These are phyloP conservation scores for Lactifluus pinguis DNA, from an alignment of 768 basidiomycete species.

Conservation along the genomic window DNA sequence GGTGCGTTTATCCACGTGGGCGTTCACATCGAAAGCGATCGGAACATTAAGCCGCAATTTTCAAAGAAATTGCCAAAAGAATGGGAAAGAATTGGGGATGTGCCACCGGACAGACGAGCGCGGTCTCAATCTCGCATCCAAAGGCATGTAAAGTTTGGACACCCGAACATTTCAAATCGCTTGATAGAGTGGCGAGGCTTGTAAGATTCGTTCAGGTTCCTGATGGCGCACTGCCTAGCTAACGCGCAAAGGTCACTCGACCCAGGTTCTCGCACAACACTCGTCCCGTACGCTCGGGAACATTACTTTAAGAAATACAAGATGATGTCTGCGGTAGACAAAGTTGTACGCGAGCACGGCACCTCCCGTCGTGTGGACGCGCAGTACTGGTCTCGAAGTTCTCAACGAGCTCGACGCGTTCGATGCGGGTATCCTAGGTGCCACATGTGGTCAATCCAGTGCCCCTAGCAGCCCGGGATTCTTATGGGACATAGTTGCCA, in stretches of 20 bases:
- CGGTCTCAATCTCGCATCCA: no score
- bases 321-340: slow-evolving; percentile 77
- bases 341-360: slow-evolving; percentile 71
- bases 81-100: no score
- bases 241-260: neutral
- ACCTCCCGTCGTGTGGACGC: slow-evolving; percentile 72
- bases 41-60: no score
- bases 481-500: slow-evolving; percentile 27
- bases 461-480: slow-evolving; percentile 9
- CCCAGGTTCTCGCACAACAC: slow-evolving; percentile 63
- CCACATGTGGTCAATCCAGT: slow-evolving; percentile 44
- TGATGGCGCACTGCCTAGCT: no score
- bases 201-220: no score
- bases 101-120: no score
- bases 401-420: slow-evolving; percentile 80
- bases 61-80: no score
- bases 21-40: no score
- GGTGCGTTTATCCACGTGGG: no score
- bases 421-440: slow-evolving; percentile 78
- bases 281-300: slow-evolving; percentile 68
- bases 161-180: no score
- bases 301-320: slow-evolving; percentile 84
- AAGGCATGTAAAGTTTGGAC: no score
- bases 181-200: no score
- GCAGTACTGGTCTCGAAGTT: slow-evolving; percentile 82